phyloP scores from a whole-genome alignment of 2,329 filamentous ascomycete genomes.

The Dactylellina sp. region DNA sequence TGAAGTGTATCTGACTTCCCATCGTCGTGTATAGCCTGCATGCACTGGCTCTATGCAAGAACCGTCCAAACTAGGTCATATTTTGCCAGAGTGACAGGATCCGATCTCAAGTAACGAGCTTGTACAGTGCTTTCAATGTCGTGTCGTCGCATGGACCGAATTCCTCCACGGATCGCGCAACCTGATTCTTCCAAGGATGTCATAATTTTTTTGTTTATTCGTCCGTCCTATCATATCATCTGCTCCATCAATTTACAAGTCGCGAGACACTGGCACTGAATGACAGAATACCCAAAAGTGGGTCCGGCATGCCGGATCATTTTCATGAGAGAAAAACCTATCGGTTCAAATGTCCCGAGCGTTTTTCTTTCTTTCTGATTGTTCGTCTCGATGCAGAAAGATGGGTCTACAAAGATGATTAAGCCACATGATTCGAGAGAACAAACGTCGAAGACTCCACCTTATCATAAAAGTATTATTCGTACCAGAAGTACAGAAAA shows the following conservation, averaged over 20 bases:
- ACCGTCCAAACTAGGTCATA: conserved; percentile 20
- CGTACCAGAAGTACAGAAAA: conserved; percentile 22
- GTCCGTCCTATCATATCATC: conserved; percentile 41
- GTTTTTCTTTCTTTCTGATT: background rate
- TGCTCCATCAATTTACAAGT: conserved; percentile 25
- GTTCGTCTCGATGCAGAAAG: conserved; percentile 33
- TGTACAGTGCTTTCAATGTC: conserved; percentile 1
- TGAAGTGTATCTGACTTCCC: too few relatives aligned
- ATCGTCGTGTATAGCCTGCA: conserved; percentile 29
- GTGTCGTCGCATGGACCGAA: conserved; percentile 26
- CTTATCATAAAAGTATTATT: conserved; percentile 6
- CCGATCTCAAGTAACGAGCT: conserved; percentile 20
- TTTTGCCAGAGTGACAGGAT: conserved; percentile 32
- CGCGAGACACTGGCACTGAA: conserved; percentile 33
- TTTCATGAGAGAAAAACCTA: conserved; percentile 1
- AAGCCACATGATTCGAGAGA: conserved; percentile 32
- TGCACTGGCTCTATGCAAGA: conserved; percentile 20
- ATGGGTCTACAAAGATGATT: conserved; percentile 10
- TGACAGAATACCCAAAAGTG: conserved; percentile 9
- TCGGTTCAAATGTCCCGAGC: conserved; percentile 7
- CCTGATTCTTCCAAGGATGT: conserved; percentile 26
- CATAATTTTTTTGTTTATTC: background rate
- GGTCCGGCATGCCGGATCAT: conserved; percentile 39
- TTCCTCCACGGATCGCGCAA: conserved; percentile 14
- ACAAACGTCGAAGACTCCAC: conserved; percentile 1